These are phyloP conservation scores for Silene coronaria DNA, from an alignment of 179 eudicot species.

Conservation along the genomic window DNA sequence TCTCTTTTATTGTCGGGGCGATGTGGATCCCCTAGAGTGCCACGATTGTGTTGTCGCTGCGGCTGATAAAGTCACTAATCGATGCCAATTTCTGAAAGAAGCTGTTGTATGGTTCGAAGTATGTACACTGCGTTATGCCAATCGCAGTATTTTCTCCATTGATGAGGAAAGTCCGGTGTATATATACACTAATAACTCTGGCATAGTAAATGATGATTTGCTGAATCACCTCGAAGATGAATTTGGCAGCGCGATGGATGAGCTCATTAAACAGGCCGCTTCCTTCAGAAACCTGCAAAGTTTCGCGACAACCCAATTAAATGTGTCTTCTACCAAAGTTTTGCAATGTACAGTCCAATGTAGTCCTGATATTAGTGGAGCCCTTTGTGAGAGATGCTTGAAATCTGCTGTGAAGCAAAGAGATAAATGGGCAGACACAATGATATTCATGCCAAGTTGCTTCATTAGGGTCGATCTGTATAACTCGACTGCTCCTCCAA, in stretches of 20 bases:
- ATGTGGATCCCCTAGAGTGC: constrained; percentile 7
- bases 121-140: constrained; percentile 22
- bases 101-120: constrained; percentile 14
- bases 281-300: neutral
- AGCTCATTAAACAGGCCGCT: neutral
- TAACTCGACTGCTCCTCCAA: too few species aligned
- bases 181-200: neutral
- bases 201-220: constrained; percentile 11
- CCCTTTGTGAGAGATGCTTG: constrained; percentile 17
- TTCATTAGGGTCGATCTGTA: neutral
- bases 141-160: constrained; percentile 4
- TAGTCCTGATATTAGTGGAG: constrained; percentile 20
- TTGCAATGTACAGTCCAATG: constrained; percentile 7
- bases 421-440: neutral
- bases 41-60: neutral
- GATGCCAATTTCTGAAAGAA: constrained; percentile 13
- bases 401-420: neutral
- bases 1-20: constrained; percentile 23
- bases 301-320: constrained; percentile 3
- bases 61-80: neutral
- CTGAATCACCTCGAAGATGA: neutral
- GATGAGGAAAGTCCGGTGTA: constrained; percentile 15
- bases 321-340: neutral
- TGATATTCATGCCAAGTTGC: constrained; percentile 11
- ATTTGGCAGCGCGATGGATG: neutral